Percentiles rank a stretch among this genome's conserved stretches.
phyloP scores from a whole-genome alignment of 495 filamentous ascomycete genomes.

The Haplographium delicatum region DNA sequence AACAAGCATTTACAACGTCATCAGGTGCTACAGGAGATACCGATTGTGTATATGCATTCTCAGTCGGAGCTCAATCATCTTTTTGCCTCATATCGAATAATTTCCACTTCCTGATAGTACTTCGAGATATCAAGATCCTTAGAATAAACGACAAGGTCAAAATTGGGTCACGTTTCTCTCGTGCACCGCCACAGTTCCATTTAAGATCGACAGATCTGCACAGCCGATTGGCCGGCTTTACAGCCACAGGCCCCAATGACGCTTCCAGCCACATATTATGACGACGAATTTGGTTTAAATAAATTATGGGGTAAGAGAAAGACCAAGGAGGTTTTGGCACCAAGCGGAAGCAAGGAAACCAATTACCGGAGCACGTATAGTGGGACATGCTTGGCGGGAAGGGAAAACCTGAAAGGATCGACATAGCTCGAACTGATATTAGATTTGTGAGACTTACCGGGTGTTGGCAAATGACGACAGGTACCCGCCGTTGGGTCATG shows the following conservation, averaged over 20 bases:
- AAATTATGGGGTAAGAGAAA: neutral
- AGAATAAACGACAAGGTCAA: no score
- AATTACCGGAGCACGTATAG: neutral
- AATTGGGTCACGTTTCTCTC: no score
- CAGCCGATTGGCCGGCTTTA: slow-evolving; percentile 8
- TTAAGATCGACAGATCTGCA: neutral
- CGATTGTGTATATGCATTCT: no score
- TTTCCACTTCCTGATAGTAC: no score
- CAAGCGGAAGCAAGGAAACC: neutral
- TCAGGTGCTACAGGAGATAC: no score
- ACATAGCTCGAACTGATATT: neutral
- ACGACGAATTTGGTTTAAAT: neutral
- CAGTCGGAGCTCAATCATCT: no score
- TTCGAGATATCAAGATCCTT: no score
- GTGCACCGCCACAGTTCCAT: slow-evolving; percentile 1
- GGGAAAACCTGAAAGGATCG: neutral
- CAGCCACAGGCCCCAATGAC: slow-evolving; percentile 12
- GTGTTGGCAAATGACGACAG: neutral
- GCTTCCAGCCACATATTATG: slow-evolving; percentile 9
- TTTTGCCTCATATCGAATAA: no score
- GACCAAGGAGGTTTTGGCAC: neutral
- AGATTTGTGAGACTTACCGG: neutral
- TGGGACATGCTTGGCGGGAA: neutral
- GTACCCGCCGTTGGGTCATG: neutral
- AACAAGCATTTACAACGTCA: no score